Conservation (phyloP, 2,329 filamentous ascomycete species). For the Ceratocystis alfenasii region DNA sequence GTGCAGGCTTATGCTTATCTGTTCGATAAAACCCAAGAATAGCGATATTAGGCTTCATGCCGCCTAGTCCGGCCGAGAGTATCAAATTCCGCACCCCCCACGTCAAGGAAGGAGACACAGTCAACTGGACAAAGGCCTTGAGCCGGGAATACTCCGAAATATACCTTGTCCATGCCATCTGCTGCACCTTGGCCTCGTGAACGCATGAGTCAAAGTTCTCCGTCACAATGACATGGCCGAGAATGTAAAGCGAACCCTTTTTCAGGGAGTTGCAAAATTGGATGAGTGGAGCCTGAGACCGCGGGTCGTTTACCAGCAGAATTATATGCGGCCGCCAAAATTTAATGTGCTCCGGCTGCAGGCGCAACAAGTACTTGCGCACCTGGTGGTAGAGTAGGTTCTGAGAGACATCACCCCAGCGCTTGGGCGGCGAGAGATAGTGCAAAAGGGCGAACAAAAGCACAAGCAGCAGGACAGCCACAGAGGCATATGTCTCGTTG, state of each 20-base stretch:
- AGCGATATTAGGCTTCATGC: conserved; percentile 82
- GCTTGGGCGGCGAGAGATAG: conserved; percentile 72
- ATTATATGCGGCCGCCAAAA: conserved; percentile 87
- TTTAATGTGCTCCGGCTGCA: conserved; percentile 81
- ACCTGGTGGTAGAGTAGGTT: conserved; percentile 79
- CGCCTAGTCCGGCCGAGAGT: conserved; percentile 67
- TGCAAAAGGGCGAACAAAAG: conserved; percentile 76
- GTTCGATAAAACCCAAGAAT: conserved; percentile 71
- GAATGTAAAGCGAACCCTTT: conserved; percentile 72
- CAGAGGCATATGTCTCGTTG: conserved; percentile 65
- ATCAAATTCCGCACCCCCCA: conserved; percentile 80
- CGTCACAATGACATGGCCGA: conserved; percentile 79
- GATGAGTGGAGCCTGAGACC: conserved; percentile 71
- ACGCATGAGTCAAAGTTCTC: conserved; percentile 69
- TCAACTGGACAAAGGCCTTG: conserved; percentile 80
- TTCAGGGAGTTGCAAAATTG: conserved; percentile 88
- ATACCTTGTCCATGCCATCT: conserved; percentile 72
- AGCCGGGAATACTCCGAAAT: conserved; percentile 71
- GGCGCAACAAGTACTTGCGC: conserved; percentile 71
- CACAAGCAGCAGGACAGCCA: conserved; percentile 60
- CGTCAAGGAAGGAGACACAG: conserved; percentile 68
- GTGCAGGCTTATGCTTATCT: conserved; percentile 45
- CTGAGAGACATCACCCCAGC: conserved; percentile 83
- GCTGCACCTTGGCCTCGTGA: conserved; percentile 68
- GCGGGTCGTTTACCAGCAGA: conserved; percentile 68